Evolutionary conservation across 176 grass and related monocot genomes (phyloP).

Genomic region (Aegilops speltoides): DNA sequence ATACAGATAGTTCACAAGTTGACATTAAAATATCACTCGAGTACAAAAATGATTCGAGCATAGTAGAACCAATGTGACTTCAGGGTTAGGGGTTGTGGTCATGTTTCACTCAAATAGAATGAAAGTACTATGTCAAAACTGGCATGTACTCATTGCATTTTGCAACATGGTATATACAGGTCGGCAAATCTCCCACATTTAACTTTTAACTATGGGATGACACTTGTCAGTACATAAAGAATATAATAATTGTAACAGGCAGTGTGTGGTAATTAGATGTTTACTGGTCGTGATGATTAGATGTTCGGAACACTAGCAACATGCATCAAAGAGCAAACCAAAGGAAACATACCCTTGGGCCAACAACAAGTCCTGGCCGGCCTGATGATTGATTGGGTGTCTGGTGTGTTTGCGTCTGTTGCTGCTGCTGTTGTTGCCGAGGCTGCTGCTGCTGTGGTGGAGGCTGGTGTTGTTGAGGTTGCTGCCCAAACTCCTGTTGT

Average conservation of each 20-base stretch:
- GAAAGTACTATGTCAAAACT: not conserved
- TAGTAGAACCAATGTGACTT: not conserved
- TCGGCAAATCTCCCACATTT: not conserved
- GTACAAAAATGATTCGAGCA: not conserved
- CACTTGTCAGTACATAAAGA: not conserved
- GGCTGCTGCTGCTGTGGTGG: constrained; percentile 39
- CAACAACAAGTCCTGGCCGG: constrained; percentile 65
- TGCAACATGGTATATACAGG: not conserved
- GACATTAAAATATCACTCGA: not conserved
- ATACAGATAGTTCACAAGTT: not conserved
- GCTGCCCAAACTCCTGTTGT: constrained; percentile 86
- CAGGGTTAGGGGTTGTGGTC: not conserved
- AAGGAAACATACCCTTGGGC: constrained; percentile 70
- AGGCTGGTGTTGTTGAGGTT: constrained; percentile 39
- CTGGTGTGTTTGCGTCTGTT: constrained; percentile 31
- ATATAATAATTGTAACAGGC: not conserved
- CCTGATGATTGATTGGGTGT: constrained; percentile 50
- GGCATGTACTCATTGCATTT: not conserved
- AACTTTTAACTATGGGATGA: not conserved
- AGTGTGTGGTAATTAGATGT: not conserved
- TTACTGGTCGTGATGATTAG: not conserved
- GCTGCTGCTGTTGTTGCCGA: constrained; percentile 22
- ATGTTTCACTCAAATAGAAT: constrained; percentile 10
- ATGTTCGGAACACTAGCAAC: not conserved
- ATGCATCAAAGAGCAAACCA: not conserved